Evolutionary conservation across 2,329 filamentous ascomycete genomes (phyloP).

Genomic region (Arthrobotrys sinensis): DNA sequence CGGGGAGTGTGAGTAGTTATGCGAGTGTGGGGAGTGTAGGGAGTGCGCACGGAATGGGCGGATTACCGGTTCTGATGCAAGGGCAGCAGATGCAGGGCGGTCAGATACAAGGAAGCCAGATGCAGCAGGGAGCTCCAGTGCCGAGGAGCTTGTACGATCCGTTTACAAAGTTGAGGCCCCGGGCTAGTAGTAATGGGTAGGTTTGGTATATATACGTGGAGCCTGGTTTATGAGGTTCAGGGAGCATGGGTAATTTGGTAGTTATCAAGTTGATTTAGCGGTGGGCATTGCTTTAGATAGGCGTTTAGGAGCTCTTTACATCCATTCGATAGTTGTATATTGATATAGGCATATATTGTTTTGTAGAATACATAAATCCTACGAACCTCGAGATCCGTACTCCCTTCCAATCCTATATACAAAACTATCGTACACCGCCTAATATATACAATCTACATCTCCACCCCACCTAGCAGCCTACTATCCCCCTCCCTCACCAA

Average conservation of each 20-base stretch:
- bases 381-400: too few relatives aligned
- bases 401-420: not conserved
- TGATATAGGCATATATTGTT: too few relatives aligned
- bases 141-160: slow-evolving; percentile 48
- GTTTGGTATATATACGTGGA: too few relatives aligned
- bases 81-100: slow-evolving; percentile 22
- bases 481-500: slow-evolving; percentile 42
- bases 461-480: slow-evolving; percentile 23
- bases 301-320: too few relatives aligned
- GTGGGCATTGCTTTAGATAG: not conserved
- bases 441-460: slow-evolving; percentile 1
- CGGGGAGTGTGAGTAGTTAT: slow-evolving; percentile 58
- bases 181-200: slow-evolving; percentile 55
- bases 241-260: too few relatives aligned
- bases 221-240: too few relatives aligned
- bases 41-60: slow-evolving; percentile 24
- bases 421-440: not conserved
- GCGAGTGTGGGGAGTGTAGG: slow-evolving; percentile 50
- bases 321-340: too few relatives aligned
- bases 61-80: slow-evolving; percentile 42
- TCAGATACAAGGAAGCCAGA: not conserved
- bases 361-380: too few relatives aligned
- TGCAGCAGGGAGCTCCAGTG: slow-evolving; percentile 11
- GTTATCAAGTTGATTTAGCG: not conserved
- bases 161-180: slow-evolving; percentile 52